These are phyloP conservation scores for Fomitopsis schrenkii DNA, from an alignment of 1,284 basidiomycete species.

Conservation along the genomic window DNA sequence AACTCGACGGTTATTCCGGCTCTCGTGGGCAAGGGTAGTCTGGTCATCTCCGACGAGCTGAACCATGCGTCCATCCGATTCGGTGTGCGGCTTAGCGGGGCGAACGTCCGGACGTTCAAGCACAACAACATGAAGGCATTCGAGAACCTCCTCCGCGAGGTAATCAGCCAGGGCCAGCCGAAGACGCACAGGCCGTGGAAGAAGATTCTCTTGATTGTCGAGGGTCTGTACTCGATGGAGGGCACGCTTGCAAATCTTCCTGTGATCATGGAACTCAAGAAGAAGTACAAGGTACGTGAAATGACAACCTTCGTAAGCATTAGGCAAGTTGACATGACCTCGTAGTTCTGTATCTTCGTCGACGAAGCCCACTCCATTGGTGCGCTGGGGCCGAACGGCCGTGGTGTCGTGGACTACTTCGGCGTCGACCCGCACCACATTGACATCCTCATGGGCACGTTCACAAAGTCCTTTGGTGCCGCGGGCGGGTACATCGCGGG, in stretches of 20 bases:
- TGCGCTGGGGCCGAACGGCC: slow-evolving; percentile 89
- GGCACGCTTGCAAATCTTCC: slow-evolving; percentile 90
- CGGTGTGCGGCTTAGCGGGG: slow-evolving; percentile 87
- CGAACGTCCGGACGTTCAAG: slow-evolving; percentile 91
- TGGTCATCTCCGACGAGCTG: slow-evolving; percentile 96
- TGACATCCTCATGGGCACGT: slow-evolving; percentile 98
- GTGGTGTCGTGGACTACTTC: slow-evolving; percentile 96
- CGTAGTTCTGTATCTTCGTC: slow-evolving; percentile 90
- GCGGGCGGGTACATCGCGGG: slow-evolving; percentile 96
- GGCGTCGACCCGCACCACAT: slow-evolving; percentile 77
- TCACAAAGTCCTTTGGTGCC: slow-evolving; percentile 98
- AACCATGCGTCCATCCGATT: slow-evolving; percentile 97
- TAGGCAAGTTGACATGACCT: not conserved
- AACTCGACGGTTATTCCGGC: slow-evolving; percentile 97
- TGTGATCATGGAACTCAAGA: slow-evolving; percentile 82
- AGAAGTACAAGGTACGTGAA: slow-evolving; percentile 84
- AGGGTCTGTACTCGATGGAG: slow-evolving; percentile 98
- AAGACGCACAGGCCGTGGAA: slow-evolving; percentile 98
- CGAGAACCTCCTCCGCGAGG: slow-evolving; percentile 83
- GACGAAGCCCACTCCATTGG: slow-evolving; percentile 99
- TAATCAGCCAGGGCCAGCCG: slow-evolving; percentile 95
- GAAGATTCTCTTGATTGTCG: slow-evolving; percentile 94
- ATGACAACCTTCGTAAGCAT: not conserved
- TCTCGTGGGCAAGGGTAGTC: slow-evolving; percentile 84
- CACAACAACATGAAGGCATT: slow-evolving; percentile 92